Conservation (phyloP, 768 basidiomycete genomes). For the Daedaleopsis nitida region DNA sequence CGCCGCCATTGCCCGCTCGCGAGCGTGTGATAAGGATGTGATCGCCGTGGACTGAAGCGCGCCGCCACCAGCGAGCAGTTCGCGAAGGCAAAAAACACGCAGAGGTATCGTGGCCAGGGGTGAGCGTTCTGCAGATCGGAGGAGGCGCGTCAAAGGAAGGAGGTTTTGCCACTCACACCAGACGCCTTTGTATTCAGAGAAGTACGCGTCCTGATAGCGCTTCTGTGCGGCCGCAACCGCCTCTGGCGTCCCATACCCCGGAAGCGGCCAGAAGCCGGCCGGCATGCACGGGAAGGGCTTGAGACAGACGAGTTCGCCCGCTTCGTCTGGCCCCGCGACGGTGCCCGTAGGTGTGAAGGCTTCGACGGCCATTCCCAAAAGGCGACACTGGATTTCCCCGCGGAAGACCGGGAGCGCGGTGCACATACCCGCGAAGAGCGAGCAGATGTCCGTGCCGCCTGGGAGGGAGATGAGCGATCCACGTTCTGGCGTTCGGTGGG, state of each 20-base stretch:
- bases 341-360: constrained; percentile 52
- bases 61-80: background rate
- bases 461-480: constrained; percentile 8
- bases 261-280: constrained; percentile 79
- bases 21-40: constrained; percentile 71
- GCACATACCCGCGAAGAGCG: constrained; percentile 80
- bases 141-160: constrained; percentile 3
- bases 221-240: constrained; percentile 55
- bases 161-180: constrained; percentile 62
- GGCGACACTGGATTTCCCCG: constrained; percentile 81
- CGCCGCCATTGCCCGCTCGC: constrained; percentile 70
- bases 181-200: constrained; percentile 61
- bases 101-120: background rate
- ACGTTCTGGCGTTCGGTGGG: background rate
- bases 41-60: constrained; percentile 64
- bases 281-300: constrained; percentile 82
- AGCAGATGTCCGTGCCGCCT: constrained; percentile 87
- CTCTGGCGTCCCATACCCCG: constrained; percentile 58
- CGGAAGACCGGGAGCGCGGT: constrained; percentile 75
- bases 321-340: constrained; percentile 46
- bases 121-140: background rate
- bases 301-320: constrained; percentile 73
- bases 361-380: constrained; percentile 80
- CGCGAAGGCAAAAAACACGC: background rate
- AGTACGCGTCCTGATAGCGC: constrained; percentile 72